These are phyloP conservation scores for Bryoerythrophyllum caledonicum DNA, from an alignment of 225 moss, liverwort and hornwort genomes.

Conservation along the genomic window DNA sequence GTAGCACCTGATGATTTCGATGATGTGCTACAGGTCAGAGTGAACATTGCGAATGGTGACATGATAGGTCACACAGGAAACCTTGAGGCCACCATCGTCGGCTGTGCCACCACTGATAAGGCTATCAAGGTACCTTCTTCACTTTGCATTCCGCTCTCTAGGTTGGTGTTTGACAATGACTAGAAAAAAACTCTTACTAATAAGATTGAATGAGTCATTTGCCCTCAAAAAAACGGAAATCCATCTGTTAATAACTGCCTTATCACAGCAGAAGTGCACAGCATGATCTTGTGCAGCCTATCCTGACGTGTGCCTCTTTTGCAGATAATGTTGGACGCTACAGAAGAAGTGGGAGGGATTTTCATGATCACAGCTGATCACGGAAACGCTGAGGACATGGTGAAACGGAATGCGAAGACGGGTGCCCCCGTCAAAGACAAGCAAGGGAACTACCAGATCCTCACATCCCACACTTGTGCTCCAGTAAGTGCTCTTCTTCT, in stretches of 20 bases:
- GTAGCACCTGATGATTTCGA: neutral
- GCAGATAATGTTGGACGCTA: conserved; percentile 69
- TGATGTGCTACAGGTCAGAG: conserved; percentile 51
- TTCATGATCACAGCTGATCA: conserved; percentile 65
- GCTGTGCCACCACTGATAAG: conserved; percentile 53
- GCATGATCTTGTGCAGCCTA: neutral
- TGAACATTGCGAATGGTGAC: conserved; percentile 63
- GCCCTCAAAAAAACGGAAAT: neutral
- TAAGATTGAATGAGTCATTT: neutral
- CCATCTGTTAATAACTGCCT: neutral
- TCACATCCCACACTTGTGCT: conserved; percentile 63
- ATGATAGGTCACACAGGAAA: conserved; percentile 73
- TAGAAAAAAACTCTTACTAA: too few species aligned
- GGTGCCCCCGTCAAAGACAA: conserved; percentile 60
- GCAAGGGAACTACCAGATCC: conserved; percentile 59
- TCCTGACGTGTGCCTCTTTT: neutral
- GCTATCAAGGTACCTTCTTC: conserved; percentile 48
- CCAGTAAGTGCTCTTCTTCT: conserved; percentile 35
- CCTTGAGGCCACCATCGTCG: conserved; percentile 56
- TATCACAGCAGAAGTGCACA: neutral
- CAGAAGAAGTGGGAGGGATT: conserved; percentile 62
- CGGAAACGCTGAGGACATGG: conserved; percentile 75
- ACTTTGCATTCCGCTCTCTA: neutral
- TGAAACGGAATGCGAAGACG: conserved; percentile 64
- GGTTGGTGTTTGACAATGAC: neutral